phyloP scores from a whole-genome alignment of 148 eudicot genomes.

The Bassia scoparia region DNA sequence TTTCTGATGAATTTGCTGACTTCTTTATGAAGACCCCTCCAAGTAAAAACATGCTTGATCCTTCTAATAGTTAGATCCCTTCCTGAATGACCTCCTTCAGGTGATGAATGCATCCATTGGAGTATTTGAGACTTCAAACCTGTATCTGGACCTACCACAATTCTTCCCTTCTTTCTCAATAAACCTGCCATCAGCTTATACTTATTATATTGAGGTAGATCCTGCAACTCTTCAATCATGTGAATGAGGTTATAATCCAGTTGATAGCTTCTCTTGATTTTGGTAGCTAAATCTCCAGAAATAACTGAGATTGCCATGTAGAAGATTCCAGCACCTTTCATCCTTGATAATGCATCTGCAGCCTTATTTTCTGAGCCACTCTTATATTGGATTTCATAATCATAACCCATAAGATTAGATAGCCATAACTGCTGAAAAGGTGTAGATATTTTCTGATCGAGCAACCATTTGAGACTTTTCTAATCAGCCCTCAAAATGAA shows the following conservation, averaged over 20 bases:
- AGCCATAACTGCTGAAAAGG: conserved; percentile 6
- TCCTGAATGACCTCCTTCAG: neutral
- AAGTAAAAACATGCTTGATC: neutral
- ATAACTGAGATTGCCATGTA: neutral
- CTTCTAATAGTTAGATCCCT: neutral
- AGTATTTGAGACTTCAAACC: neutral
- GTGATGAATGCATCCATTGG: neutral
- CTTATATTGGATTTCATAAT: neutral
- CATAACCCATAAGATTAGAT: neutral
- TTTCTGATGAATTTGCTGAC: neutral
- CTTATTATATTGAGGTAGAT: neutral
- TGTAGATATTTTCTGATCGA: neutral
- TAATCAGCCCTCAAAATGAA: conserved; percentile 6
- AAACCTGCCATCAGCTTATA: neutral
- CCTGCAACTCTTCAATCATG: neutral
- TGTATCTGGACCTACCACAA: neutral
- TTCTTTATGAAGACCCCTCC: neutral
- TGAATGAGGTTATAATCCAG: neutral
- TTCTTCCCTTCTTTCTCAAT: neutral
- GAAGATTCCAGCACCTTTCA: neutral
- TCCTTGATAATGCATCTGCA: conserved; percentile 1
- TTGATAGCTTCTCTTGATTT: no score
- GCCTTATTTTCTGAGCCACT: neutral
- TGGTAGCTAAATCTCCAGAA: neutral
- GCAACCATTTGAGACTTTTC: neutral